Evolutionary conservation across 2,329 filamentous ascomycete genomes (phyloP).

Genomic region (Phialophora verrucosa): DNA sequence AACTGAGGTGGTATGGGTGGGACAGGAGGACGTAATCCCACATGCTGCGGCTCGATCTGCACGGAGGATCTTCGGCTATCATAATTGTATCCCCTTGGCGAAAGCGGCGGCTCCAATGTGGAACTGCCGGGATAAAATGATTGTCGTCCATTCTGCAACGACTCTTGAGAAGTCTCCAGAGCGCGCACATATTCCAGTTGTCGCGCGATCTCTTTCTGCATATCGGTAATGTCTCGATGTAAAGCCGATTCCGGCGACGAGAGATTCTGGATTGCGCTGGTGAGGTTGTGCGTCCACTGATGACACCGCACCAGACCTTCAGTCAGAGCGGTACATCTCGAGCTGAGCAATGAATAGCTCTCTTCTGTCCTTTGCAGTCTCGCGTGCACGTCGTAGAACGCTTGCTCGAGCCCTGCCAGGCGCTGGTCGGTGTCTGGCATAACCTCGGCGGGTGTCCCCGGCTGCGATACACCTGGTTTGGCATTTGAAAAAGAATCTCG

Average conservation of each 20-base stretch:
- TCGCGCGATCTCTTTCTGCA: constrained; percentile 68
- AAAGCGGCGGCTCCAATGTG: constrained; percentile 76
- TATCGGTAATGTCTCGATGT: constrained; percentile 67
- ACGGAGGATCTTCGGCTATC: constrained; percentile 77
- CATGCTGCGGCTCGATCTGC: constrained; percentile 58
- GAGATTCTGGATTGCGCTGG: constrained; percentile 49
- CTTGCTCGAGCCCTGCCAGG: constrained; percentile 77
- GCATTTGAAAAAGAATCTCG: constrained; percentile 83
- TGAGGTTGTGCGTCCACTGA: constrained; percentile 56
- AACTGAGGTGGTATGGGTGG: constrained; percentile 65
- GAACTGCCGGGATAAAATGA: constrained; percentile 66
- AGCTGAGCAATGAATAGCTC: constrained; percentile 74
- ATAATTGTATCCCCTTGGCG: constrained; percentile 82
- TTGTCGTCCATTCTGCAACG: constrained; percentile 66
- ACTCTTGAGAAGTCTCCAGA: constrained; percentile 68
- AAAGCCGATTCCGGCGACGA: constrained; percentile 77
- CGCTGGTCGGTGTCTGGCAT: constrained; percentile 81
- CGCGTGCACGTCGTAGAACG: constrained; percentile 76
- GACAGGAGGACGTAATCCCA: constrained; percentile 36
- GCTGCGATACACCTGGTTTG: constrained; percentile 76
- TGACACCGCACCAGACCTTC: constrained; percentile 78
- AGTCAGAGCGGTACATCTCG: constrained; percentile 80
- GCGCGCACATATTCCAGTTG: constrained; percentile 64
- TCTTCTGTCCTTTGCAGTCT: constrained; percentile 85
- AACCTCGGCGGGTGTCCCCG: constrained; percentile 82